Conservation (phyloP, 495 filamentous ascomycete species). For the Trichoderma gamsii region DNA sequence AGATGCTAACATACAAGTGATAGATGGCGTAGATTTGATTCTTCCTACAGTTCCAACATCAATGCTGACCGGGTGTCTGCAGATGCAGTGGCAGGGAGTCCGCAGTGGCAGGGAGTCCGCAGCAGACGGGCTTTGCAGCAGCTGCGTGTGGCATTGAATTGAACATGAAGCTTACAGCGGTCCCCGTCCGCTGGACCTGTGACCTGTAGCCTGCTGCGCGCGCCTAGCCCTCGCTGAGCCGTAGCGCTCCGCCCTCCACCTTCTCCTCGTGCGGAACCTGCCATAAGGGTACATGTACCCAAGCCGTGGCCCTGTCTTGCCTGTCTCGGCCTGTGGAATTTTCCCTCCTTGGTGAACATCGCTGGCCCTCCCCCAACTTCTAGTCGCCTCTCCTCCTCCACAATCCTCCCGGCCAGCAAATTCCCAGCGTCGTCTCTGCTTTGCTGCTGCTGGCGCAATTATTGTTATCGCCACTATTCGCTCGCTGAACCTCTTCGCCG, state of each 20-base stretch:
- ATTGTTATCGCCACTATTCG: not conserved
- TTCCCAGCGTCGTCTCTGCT: not conserved
- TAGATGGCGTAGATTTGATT: too few species aligned
- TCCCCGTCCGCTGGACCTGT: too few species aligned
- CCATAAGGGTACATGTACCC: not conserved
- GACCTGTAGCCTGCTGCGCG: too few species aligned
- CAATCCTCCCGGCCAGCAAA: not conserved
- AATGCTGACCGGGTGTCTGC: too few species aligned
- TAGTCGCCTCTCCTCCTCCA: not conserved
- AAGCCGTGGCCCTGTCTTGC: not conserved
- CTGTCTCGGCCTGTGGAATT: constrained; percentile 13
- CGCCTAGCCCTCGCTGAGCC: not conserved
- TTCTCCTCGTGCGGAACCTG: not conserved
- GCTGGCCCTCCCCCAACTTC: not conserved
- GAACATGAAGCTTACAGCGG: not conserved
- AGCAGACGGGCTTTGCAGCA: too few species aligned
- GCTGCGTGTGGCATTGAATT: not conserved
- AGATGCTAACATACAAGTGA: too few species aligned
- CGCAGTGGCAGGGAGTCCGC: too few species aligned
- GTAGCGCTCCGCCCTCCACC: constrained; percentile 11
- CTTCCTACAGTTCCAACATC: too few species aligned
- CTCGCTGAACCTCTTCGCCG: not conserved
- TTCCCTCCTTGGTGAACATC: constrained; percentile 12
- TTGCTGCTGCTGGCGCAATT: constrained; percentile 5
- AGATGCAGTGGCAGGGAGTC: too few species aligned